Conservation (phyloP, 345 rosid genomes). For the Gossypium raimondii region DNA sequence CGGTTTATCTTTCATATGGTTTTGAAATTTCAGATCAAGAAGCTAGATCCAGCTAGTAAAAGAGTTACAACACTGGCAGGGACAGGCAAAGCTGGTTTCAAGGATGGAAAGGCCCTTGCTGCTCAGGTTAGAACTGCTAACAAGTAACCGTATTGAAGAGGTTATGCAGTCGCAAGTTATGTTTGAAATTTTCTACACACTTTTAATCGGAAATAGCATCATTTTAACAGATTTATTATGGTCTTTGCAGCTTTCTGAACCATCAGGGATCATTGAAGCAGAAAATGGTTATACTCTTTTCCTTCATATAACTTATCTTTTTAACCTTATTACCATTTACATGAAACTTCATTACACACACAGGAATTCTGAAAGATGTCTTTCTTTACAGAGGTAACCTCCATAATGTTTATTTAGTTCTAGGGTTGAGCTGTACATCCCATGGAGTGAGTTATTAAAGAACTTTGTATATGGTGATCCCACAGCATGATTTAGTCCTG, state of each 20-base stretch:
- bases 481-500: not conserved
- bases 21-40: slow-evolving; percentile 62
- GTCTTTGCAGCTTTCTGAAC: slow-evolving; percentile 81
- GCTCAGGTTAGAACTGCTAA: slow-evolving; percentile 58
- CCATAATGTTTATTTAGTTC: not conserved
- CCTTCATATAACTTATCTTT: not conserved
- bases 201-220: not conserved
- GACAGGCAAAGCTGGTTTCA: slow-evolving; percentile 92
- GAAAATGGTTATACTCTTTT: slow-evolving; percentile 52
- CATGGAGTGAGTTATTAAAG: not conserved
- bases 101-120: slow-evolving; percentile 57
- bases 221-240: slow-evolving; percentile 12
- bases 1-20: not conserved
- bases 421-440: not conserved
- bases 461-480: not conserved
- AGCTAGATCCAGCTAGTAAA: slow-evolving; percentile 68
- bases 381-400: not conserved
- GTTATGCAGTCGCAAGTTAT: not conserved
- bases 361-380: not conserved
- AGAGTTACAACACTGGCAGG: slow-evolving; percentile 79
- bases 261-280: slow-evolving; percentile 73
- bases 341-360: not conserved
- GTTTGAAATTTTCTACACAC: not conserved
- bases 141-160: not conserved
- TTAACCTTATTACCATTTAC: not conserved